Evolutionary conservation across 108 stramenopile genomes (phyloP).

Genomic region (Cylindrotheca closterium): DNA sequence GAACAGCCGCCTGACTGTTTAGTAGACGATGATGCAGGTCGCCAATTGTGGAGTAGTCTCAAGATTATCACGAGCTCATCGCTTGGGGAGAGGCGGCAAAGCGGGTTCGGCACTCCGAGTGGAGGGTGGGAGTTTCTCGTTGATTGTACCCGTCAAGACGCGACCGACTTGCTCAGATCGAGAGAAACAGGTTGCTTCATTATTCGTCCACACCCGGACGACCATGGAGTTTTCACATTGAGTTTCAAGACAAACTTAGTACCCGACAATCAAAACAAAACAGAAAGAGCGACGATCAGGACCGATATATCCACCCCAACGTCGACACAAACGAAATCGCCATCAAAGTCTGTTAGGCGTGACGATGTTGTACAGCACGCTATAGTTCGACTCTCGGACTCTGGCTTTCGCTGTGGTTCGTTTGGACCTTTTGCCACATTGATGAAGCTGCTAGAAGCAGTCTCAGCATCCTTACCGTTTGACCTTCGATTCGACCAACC

Average conservation of each 20-base stretch:
- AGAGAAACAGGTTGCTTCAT: conserved; percentile 70
- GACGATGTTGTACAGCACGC: conserved; percentile 90
- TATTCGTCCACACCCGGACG: conserved; percentile 81
- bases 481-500: conserved; percentile 76
- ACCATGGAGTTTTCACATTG: conserved; percentile 86
- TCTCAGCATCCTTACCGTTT: conserved; percentile 83
- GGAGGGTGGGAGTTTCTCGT: conserved; percentile 92
- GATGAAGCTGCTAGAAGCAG: conserved; percentile 76
- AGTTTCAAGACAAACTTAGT: conserved; percentile 86
- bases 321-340: conserved; percentile 8
- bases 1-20: conserved; percentile 76
- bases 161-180: conserved; percentile 74
- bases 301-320: conserved; percentile 14
- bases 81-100: conserved; percentile 19
- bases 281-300: conserved; percentile 3
- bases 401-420: conserved; percentile 87
- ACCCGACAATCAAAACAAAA: conserved; percentile 22
- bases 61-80: conserved; percentile 52
- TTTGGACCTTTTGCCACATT: conserved; percentile 84
- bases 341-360: conserved; percentile 40
- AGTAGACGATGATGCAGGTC: conserved; percentile 63
- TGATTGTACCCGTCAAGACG: conserved; percentile 77
- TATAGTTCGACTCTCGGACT: conserved; percentile 81
- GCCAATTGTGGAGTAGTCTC: conserved; percentile 78
- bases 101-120: conserved; percentile 40